These are phyloP conservation scores for Schoenoplectus tabernaemontani DNA, from an alignment of 202 grass and related monocot genomes.

Conservation along the genomic window DNA sequence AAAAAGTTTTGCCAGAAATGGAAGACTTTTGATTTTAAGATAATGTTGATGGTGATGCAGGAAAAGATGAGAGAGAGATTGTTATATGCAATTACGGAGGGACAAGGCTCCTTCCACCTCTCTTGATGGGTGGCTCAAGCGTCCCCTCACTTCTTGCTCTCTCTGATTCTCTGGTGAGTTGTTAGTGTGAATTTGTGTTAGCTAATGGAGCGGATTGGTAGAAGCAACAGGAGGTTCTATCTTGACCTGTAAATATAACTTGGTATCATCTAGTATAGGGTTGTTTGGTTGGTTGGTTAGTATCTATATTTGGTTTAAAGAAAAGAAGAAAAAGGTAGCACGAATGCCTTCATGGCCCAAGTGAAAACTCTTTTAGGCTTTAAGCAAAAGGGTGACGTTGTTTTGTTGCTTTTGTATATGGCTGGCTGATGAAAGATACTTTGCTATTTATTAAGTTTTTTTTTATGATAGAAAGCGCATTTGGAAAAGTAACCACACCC, in stretches of 20 bases:
- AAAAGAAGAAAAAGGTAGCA: conserved; percentile 5
- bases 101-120: conserved; percentile 90
- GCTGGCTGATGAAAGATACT: neutral
- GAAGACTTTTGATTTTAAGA: neutral
- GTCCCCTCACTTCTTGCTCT: neutral
- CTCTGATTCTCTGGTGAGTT: neutral
- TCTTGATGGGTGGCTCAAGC: conserved; percentile 36
- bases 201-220: conserved; percentile 1
- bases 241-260: conserved; percentile 17
- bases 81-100: conserved; percentile 87
- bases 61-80: conserved; percentile 81
- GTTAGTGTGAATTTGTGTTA: neutral
- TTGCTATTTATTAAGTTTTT: neutral
- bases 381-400: neutral
- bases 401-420: conserved; percentile 20
- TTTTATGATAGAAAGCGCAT: neutral
- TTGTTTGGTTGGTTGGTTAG: neutral
- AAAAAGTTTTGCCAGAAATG: neutral
- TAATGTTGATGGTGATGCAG: conserved; percentile 35
- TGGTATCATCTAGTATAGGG: neutral
- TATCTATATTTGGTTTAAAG: conserved; percentile 7
- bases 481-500: neutral
- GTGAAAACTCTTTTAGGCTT: neutral
- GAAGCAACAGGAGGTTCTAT: neutral
- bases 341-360: neutral